Conservation (phyloP, 2,329 filamentous ascomycete species). For the Sarocladium kiliense region DNA sequence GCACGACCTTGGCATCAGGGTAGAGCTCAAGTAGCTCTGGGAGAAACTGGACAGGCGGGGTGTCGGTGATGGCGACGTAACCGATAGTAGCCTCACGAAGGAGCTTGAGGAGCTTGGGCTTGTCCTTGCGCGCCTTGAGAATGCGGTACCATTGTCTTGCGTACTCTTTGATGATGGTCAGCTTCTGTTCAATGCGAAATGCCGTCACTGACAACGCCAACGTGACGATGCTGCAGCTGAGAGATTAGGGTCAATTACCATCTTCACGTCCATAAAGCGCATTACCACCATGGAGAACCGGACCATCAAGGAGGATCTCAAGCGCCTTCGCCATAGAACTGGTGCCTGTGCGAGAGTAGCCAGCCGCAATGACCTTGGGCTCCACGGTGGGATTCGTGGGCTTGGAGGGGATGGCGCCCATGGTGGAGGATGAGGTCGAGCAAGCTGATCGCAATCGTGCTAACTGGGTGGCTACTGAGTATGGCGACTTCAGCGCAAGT, state of each 20-base stretch:
- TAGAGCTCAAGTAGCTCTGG: slow-evolving; percentile 42
- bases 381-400: slow-evolving; percentile 23
- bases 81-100: slow-evolving; percentile 32
- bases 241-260: too few species aligned
- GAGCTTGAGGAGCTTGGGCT: slow-evolving; percentile 21
- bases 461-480: too few species aligned
- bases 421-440: slow-evolving; percentile 9
- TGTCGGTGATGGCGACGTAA: slow-evolving; percentile 41
- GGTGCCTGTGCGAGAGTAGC: slow-evolving; percentile 42
- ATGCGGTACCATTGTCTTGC: slow-evolving; percentile 9
- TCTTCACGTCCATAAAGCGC: slow-evolving; percentile 29
- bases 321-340: slow-evolving; percentile 44
- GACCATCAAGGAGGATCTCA: slow-evolving; percentile 39
- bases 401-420: slow-evolving; percentile 24
- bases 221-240: too few species aligned
- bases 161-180: slow-evolving; percentile 5
- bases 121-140: slow-evolving; percentile 14
- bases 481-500: background rate
- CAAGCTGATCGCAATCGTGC: too few species aligned
- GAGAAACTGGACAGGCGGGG: slow-evolving; percentile 34
- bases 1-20: slow-evolving; percentile 42
- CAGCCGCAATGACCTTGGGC: slow-evolving; percentile 37
- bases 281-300: slow-evolving; percentile 44
- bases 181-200: background rate
- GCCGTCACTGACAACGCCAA: too few species aligned